Percentiles rank a stretch among this genome's conserved stretches.
phyloP scores from a whole-genome alignment of 768 basidiomycete species.

The Leccinum arenicola region DNA sequence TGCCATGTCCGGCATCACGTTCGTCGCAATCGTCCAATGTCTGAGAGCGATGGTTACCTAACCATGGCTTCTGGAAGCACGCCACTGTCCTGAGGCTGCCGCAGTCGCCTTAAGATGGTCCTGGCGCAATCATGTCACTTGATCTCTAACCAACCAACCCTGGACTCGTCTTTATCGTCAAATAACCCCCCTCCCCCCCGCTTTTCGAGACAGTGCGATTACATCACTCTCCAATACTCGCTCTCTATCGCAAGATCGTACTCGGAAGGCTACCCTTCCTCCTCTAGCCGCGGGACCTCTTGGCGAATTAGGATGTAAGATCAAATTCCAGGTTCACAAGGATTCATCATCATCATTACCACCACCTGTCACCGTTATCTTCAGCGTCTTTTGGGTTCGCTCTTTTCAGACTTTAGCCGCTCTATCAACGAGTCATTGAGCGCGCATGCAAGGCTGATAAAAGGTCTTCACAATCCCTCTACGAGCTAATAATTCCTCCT shows the following conservation, averaged over 20 bases:
- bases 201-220: background rate
- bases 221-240: background rate
- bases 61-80: background rate
- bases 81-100: background rate
- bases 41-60: background rate
- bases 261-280: background rate
- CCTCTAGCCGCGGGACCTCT: constrained; percentile 1
- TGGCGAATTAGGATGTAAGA: no score
- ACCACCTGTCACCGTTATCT: constrained; percentile 16
- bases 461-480: background rate
- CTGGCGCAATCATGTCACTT: background rate
- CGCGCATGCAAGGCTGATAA: constrained; percentile 16
- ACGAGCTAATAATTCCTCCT: background rate
- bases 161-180: background rate
- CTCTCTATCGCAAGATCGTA: background rate
- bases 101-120: background rate
- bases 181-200: background rate
- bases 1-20: background rate
- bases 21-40: background rate
- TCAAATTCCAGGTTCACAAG: no score
- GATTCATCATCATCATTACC: background rate
- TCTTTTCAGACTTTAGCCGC: constrained; percentile 8
- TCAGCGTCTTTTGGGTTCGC: constrained; percentile 5
- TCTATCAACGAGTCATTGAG: background rate
- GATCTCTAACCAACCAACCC: background rate